Evolutionary conservation across 202 grass and related monocot species (phyloP), one percentile per base, ranked within the genome.

Genomic region (Eragrostis tef): DNA sequence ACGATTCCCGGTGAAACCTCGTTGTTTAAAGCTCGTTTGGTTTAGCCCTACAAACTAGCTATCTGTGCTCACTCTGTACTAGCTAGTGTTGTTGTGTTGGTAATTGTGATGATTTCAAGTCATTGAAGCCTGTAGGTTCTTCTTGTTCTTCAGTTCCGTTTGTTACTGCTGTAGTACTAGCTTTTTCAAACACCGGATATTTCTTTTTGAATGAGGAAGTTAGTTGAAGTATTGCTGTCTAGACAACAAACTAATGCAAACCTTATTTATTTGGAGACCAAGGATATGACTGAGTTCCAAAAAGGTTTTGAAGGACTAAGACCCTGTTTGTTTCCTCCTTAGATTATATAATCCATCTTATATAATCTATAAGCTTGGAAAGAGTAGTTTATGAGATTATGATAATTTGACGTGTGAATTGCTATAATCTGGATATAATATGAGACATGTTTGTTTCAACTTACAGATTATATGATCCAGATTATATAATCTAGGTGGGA

Each of bases 1-100:
- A 77, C 78, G 87, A 52, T 65, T 73, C 79, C 67, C 83, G 22
- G 67, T 61, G 59, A 61, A 16, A 50, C 50, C 26, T 58, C 77
- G 27, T 77, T 78, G 22, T 79, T 67, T 79, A 0, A 61, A 65
- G 1, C 11, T 73, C 47, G 7, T 73, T 74, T 34, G 27, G 22
- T 70, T 62, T 53, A 70, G 62, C 43, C 45, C 19, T 70, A 83
- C 9, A 10, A 46, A 21, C 16, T 57, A 44, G 27, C 14, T 57
- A 44, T n/a, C 14, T 59, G 22, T 29, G 22, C 24, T 6, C 10
- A 27, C 11, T 12, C 2, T 11, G 22, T 61, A 12, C 6, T 25
- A 11, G 20, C 16, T 27, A 5, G 19, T 36, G 22, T 17, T 73
- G 27, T 78, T 85, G 34, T 72, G 48, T 64, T 21, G 15, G 67